These are phyloP conservation scores for Diutina rugosa DNA, from an alignment of 1,139 yeast genomes.

Conservation along the genomic window DNA sequence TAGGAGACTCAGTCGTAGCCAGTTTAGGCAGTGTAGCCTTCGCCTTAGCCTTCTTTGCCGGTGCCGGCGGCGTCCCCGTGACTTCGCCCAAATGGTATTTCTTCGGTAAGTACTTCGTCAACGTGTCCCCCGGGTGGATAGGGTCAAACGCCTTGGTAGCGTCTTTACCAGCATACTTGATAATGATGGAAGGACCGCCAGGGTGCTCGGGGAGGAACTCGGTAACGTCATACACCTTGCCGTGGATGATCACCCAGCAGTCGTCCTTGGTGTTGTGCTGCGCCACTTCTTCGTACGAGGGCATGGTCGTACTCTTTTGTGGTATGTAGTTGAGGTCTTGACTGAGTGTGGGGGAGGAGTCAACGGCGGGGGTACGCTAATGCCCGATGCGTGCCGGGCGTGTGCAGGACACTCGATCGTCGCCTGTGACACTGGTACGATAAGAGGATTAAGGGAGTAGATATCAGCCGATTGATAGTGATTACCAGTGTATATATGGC, in stretches of 20 bases:
- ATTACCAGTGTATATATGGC: too few species aligned
- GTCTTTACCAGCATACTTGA: constrained; percentile 44
- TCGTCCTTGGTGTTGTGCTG: constrained; percentile 27
- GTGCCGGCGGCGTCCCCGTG: constrained; percentile 3
- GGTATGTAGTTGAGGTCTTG: not conserved
- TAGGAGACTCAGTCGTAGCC: constrained; percentile 1
- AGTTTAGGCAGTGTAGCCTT: not conserved
- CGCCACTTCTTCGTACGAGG: constrained; percentile 19
- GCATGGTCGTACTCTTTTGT: constrained; percentile 5
- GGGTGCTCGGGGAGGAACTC: constrained; percentile 38
- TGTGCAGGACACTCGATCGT: too few species aligned
- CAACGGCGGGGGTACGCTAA: not conserved
- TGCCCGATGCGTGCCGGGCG: not conserved
- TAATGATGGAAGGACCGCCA: constrained; percentile 39
- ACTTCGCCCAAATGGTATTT: constrained; percentile 8
- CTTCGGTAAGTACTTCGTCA: constrained; percentile 27
- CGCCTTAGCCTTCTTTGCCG: constrained; percentile 6
- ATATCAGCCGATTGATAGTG: too few species aligned
- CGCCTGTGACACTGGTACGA: too few species aligned
- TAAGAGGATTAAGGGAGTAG: too few species aligned
- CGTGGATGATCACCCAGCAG: constrained; percentile 46
- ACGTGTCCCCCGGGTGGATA: constrained; percentile 73
- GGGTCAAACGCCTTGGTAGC: constrained; percentile 58
- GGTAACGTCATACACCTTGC: constrained; percentile 38
- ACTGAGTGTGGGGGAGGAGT: not conserved